phyloP scores from a whole-genome alignment of 371 early-diverging fungal species.

The Mucor sp. region DNA sequence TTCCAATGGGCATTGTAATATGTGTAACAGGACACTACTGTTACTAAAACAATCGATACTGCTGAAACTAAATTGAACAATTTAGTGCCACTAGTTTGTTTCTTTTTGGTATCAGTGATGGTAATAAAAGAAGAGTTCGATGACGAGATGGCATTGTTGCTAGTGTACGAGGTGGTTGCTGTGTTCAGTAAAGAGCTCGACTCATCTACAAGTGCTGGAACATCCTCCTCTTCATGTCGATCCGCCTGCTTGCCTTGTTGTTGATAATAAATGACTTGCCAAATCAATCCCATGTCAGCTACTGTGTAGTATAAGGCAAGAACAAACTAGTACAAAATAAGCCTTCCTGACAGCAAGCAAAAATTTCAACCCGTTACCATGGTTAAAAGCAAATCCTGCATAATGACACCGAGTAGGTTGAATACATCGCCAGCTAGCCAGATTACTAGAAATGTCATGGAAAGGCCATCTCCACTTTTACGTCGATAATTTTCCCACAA shows the following conservation, averaged over 20 bases:
- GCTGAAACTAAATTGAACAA: conserved; percentile 17
- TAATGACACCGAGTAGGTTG: conserved; percentile 75
- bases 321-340: conserved; percentile 31
- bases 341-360: not conserved
- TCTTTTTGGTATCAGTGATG: not conserved
- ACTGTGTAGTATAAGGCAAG: conserved; percentile 53
- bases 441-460: conserved; percentile 70
- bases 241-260: conserved; percentile 6
- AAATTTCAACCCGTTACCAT: conserved; percentile 35
- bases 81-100: conserved; percentile 4
- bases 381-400: conserved; percentile 73
- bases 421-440: conserved; percentile 88
- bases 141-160: not conserved
- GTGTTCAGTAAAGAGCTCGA: not conserved
- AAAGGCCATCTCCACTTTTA: conserved; percentile 66
- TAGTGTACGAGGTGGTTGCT: not conserved
- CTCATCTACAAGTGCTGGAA: not conserved
- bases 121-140: not conserved
- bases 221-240: not conserved
- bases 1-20: conserved; percentile 19
- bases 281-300: conserved; percentile 54
- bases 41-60: conserved; percentile 17
- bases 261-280: conserved; percentile 56
- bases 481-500: conserved; percentile 64
- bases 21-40: conserved; percentile 24